A percentile compares a stretch with the other conserved stretches of the same genome.
Evolutionary conservation across 2,329 filamentous ascomycete genomes (phyloP).

Genomic region (Arthrobotrys conoides): DNA sequence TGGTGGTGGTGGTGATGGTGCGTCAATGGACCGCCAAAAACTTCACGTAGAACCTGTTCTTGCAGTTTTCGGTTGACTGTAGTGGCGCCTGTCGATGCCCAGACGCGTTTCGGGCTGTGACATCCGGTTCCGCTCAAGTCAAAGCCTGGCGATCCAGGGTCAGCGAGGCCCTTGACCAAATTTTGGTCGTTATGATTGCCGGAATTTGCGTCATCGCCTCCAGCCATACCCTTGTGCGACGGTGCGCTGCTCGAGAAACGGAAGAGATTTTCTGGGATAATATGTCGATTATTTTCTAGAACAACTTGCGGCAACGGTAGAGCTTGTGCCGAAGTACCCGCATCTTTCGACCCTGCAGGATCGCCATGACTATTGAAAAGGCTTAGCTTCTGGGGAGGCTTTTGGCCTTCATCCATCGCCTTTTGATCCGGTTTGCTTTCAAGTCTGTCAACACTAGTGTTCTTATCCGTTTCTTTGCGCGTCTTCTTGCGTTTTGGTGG

Average conservation of each 20-base stretch:
- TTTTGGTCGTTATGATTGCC: constrained; percentile 50
- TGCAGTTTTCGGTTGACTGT: constrained; percentile 77
- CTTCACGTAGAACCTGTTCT: constrained; percentile 77
- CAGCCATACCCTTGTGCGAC: constrained; percentile 63
- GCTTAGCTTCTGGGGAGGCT: constrained; percentile 42
- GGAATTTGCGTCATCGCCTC: background rate
- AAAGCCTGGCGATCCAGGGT: constrained; percentile 38
- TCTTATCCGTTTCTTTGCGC: constrained; percentile 66
- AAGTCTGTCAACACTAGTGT: constrained; percentile 58
- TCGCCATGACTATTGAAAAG: constrained; percentile 56
- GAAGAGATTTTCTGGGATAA: constrained; percentile 77
- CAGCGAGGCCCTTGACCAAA: constrained; percentile 36
- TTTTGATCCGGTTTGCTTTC: constrained; percentile 64
- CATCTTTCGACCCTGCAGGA: constrained; percentile 22
- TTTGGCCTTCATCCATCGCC: constrained; percentile 62
- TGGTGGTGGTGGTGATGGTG: constrained; percentile 74
- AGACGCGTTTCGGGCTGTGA: constrained; percentile 60
- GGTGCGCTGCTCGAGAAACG: constrained; percentile 68
- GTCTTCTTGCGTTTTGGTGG: constrained; percentile 70
- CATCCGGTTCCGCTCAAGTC: constrained; percentile 34
- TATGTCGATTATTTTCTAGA: constrained; percentile 79
- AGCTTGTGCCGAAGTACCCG: constrained; percentile 66
- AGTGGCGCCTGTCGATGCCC: constrained; percentile 74
- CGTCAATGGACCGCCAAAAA: constrained; percentile 76
- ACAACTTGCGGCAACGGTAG: constrained; percentile 74